A percentile compares a stretch with the other conserved stretches of the same genome.
phyloP scores from a whole-genome alignment of 1,139 yeast species.

The Sugiyamaella sp. region DNA sequence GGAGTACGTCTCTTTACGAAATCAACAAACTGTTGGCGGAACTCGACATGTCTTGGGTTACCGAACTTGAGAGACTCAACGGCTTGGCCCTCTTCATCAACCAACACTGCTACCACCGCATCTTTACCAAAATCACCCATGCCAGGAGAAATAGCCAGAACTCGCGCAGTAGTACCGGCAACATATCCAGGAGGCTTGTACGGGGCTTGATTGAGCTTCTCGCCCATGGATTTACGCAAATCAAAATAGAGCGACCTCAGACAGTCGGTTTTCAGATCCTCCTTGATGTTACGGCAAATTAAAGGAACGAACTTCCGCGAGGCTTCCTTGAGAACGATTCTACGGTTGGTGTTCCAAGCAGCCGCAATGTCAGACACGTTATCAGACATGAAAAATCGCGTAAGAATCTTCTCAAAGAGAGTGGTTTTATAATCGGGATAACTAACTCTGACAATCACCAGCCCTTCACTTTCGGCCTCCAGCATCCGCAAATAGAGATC shows the following conservation, averaged over 20 bases:
- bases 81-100: conserved; percentile 80
- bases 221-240: conserved; percentile 68
- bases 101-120: conserved; percentile 80
- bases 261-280: conserved; percentile 77
- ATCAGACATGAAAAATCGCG: conserved; percentile 72
- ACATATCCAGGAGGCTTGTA: conserved; percentile 77
- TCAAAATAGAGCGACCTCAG: conserved; percentile 69
- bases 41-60: conserved; percentile 61
- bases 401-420: conserved; percentile 53
- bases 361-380: conserved; percentile 78
- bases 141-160: conserved; percentile 82
- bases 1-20: conserved; percentile 60
- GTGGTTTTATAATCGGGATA: conserved; percentile 48
- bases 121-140: conserved; percentile 78
- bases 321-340: conserved; percentile 64
- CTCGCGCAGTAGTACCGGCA: conserved; percentile 82
- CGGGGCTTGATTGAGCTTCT: conserved; percentile 89
- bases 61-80: conserved; percentile 78
- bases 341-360: conserved; percentile 82
- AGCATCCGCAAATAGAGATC: conserved; percentile 86
- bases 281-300: conserved; percentile 78
- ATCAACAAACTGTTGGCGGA: conserved; percentile 62
- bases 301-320: conserved; percentile 68
- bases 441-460: conserved; percentile 51
- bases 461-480: conserved; percentile 78